These are phyloP conservation scores for Suhomyces atakaporum DNA, from an alignment of 1,139 yeast genomes.

Conservation along the genomic window DNA sequence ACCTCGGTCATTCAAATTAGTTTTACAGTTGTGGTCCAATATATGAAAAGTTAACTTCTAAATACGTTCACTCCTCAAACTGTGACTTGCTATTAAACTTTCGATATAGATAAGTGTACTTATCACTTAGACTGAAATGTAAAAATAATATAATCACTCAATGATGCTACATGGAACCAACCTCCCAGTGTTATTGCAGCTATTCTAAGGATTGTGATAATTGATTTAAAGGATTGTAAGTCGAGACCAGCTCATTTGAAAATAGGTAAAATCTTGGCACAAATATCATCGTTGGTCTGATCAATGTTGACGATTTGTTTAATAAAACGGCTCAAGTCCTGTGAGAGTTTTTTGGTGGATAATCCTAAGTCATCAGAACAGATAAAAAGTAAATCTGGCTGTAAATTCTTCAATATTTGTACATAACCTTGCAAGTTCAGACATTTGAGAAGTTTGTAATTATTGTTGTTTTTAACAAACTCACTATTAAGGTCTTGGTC, in stretches of 20 bases:
- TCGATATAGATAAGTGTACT: no score
- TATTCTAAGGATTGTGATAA: not conserved
- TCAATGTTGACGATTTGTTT: conserved; percentile 40
- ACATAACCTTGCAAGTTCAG: conserved; percentile 47
- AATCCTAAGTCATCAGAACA: conserved; percentile 50
- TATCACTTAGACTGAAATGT: no score
- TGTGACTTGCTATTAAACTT: no score
- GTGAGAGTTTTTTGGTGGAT: conserved; percentile 27
- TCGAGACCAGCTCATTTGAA: conserved; percentile 17
- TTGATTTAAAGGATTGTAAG: not conserved
- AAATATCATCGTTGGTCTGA: conserved; percentile 34
- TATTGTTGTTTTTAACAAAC: conserved; percentile 19
- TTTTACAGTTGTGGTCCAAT: no score
- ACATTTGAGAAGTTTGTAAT: conserved; percentile 46
- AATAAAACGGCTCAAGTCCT: conserved; percentile 43
- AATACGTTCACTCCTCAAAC: no score
- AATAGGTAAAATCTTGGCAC: conserved; percentile 29
- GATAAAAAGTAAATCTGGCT: conserved; percentile 45
- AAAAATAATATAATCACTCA: no score
- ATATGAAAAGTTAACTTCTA: no score
- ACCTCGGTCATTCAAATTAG: no score
- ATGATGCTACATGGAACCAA: no score
- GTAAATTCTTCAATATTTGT: conserved; percentile 42
- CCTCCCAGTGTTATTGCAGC: no score
- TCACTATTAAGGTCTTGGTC: conserved; percentile 20